Conservation (phyloP, 768 basidiomycete species). For the Boletus subparvulus region DNA sequence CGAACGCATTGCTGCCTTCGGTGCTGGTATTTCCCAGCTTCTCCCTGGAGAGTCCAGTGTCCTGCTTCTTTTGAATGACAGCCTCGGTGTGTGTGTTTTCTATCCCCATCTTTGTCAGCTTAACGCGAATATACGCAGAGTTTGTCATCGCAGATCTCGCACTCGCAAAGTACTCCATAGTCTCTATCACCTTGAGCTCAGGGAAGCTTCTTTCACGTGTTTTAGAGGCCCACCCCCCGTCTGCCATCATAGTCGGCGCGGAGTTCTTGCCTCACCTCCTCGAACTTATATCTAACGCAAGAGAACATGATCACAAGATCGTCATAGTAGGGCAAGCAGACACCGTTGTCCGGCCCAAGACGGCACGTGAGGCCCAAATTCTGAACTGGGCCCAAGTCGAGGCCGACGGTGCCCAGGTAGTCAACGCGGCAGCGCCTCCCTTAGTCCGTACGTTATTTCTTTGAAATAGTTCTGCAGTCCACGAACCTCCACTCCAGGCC, state of each 20-base stretch:
- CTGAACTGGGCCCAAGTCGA: slow-evolving; percentile 71
- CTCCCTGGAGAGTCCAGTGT: slow-evolving; percentile 63
- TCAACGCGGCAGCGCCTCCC: slow-evolving; percentile 42
- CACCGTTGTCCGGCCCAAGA: slow-evolving; percentile 43
- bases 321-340: slow-evolving; percentile 71
- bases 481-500: slow-evolving; percentile 14
- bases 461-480: not conserved
- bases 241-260: slow-evolving; percentile 72
- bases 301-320: slow-evolving; percentile 54
- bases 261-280: slow-evolving; percentile 66
- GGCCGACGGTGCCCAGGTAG: slow-evolving; percentile 55
- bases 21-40: slow-evolving; percentile 64
- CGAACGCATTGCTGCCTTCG: slow-evolving; percentile 69
- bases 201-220: slow-evolving; percentile 61
- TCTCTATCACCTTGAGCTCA: slow-evolving; percentile 64
- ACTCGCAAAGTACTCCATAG: slow-evolving; percentile 65
- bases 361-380: slow-evolving; percentile 55
- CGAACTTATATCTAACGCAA: slow-evolving; percentile 66
- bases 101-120: not conserved
- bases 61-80: slow-evolving; percentile 75
- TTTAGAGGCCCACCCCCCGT: slow-evolving; percentile 62
- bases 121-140: slow-evolving; percentile 41
- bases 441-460: slow-evolving; percentile 49
- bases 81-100: slow-evolving; percentile 53
- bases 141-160: slow-evolving; percentile 81